Base-by-base conservation (phyloP, 306 rosid genomes). In the Cicer chorassanicum region DNA sequence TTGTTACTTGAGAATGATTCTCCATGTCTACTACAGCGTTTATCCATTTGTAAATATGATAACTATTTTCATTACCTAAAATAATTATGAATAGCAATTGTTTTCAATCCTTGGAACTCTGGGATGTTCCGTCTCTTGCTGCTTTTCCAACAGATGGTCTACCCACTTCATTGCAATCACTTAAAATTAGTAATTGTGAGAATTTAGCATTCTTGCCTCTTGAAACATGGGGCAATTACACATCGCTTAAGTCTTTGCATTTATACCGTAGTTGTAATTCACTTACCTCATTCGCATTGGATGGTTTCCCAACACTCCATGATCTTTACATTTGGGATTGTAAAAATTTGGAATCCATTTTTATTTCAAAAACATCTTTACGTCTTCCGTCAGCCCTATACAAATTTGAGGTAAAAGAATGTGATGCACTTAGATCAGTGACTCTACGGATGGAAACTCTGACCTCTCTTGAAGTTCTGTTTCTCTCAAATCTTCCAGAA, bases 201-300 rank as follows among this genome's bases (percentile, higher is more conserved):
- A 68, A 68, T n/a, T 68, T 48, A 19, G 51, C 4, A 43, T 72
- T 72, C 67, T 40, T 56, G 14, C 55, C 77, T 18, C 1, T 39
- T 24, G 44, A 72, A 14, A 72, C 67, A 0, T 72, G 66, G 66
- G 8, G 6, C 42, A 42, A 56, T 55, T 56, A 72, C 67, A 56
- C 67, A 1, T 72, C 56, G 0, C 77, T 56, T 8, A n/a, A 3
- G 0, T 0, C 0, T 18, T 65, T 65, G 18, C 0, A 1, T 0
- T 39, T 65, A 12, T 0, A 0, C 0, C 0, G 0, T 10, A 16
- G 14, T 4, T 65, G 71, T 18, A 2, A 43, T 19, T 1, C 71
- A 10, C 71, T 65, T 43, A 65, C 71, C 15, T 65, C 54, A 3
- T 42, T 65, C n/a, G 38, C 16, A 16, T 12, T 65, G 51, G 21